Conservation (phyloP, 2,329 filamentous ascomycete species). For the Teratosphaeria gauchensis region DNA sequence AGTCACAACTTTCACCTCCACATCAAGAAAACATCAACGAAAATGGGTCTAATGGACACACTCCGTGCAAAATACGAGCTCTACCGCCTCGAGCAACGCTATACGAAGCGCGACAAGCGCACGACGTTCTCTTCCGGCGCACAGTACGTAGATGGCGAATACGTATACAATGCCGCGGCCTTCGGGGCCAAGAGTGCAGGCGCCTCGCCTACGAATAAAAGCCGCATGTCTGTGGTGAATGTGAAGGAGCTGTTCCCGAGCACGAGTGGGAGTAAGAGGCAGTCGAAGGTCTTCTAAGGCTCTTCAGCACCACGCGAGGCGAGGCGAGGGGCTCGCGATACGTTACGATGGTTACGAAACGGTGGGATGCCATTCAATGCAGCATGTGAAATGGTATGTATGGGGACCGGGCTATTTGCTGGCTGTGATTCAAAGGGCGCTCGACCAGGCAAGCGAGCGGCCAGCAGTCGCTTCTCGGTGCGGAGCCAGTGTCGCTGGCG, state of each 20-base stretch:
- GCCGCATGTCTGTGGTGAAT: not conserved
- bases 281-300: not conserved
- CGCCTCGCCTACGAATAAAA: slow-evolving; percentile 7
- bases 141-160: slow-evolving; percentile 90
- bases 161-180: slow-evolving; percentile 54
- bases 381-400: too few relatives aligned
- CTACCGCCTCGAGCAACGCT: slow-evolving; percentile 89
- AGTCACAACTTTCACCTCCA: too few relatives aligned
- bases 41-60: slow-evolving; percentile 62
- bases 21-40: not conserved
- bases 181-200: slow-evolving; percentile 16
- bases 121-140: slow-evolving; percentile 83
- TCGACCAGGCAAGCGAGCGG: too few relatives aligned
- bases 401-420: too few relatives aligned
- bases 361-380: too few relatives aligned
- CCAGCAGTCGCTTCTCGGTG: too few relatives aligned
- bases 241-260: slow-evolving; percentile 2
- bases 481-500: too few relatives aligned
- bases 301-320: not conserved
- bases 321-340: too few relatives aligned
- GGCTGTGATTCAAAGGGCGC: too few relatives aligned
- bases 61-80: slow-evolving; percentile 77
- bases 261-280: not conserved
- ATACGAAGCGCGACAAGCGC: slow-evolving; percentile 82
- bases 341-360: too few relatives aligned